phyloP scores from a whole-genome alignment of 78 protist species.

The Guillardia theta region DNA sequence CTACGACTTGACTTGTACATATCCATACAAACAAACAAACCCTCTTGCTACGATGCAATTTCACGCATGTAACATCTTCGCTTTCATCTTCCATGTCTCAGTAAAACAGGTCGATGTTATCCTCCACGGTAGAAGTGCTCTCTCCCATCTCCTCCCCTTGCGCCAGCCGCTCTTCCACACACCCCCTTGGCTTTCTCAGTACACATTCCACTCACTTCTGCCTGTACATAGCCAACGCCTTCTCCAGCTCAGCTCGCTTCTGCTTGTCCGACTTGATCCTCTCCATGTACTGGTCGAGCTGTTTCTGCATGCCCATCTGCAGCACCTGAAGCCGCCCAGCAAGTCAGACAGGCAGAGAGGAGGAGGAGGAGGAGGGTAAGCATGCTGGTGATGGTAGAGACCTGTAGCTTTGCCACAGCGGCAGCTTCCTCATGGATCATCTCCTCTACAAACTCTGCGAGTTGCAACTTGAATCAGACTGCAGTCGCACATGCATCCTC shows the following conservation, averaged over 20 bases:
- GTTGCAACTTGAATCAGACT: background rate
- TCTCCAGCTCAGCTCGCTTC: background rate
- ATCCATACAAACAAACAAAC: too few relatives aligned
- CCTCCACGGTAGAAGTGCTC: too few relatives aligned
- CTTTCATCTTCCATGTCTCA: too few relatives aligned
- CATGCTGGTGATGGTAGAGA: background rate
- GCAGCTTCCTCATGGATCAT: constrained; percentile 12
- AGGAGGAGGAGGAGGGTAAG: background rate
- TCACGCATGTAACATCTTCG: too few relatives aligned
- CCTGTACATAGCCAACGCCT: background rate
- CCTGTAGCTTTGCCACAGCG: background rate
- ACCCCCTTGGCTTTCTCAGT: too few relatives aligned
- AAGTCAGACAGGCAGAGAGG: background rate
- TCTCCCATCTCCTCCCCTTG: too few relatives aligned
- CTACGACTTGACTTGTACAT: too few relatives aligned
- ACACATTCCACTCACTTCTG: too few relatives aligned
- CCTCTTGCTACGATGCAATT: too few relatives aligned
- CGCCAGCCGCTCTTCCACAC: too few relatives aligned
- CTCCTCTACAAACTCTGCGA: background rate
- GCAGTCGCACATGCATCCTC: background rate
- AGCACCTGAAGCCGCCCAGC: background rate
- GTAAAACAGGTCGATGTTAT: too few relatives aligned
- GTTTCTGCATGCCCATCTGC: constrained; percentile 29
- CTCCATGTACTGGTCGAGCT: background rate
- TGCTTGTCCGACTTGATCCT: background rate